Evolutionary conservation across 2,329 filamentous ascomycete species (phyloP).

Genomic region (Capronia coronata): DNA sequence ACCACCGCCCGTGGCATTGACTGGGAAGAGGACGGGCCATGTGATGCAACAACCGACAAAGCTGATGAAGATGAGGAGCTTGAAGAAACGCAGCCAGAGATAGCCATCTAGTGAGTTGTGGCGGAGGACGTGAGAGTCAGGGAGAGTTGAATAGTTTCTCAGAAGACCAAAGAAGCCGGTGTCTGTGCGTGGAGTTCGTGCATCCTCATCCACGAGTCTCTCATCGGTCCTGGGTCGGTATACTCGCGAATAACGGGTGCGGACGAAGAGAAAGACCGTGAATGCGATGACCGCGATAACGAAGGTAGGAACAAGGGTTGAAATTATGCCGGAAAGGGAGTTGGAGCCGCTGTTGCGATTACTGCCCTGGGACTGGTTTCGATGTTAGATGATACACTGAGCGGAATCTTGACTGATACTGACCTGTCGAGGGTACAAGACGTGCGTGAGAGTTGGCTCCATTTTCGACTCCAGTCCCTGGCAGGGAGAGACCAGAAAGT

Average conservation of each 20-base stretch:
- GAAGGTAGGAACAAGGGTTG: slow-evolving; percentile 45
- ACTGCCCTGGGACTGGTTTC: slow-evolving; percentile 12
- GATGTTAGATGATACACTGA: background rate
- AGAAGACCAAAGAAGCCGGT: slow-evolving; percentile 22
- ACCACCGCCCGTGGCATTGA: slow-evolving; percentile 76
- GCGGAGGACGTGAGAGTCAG: slow-evolving; percentile 76
- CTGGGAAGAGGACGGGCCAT: slow-evolving; percentile 80
- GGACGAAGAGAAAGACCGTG: slow-evolving; percentile 42
- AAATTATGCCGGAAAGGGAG: slow-evolving; percentile 45
- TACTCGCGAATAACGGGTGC: slow-evolving; percentile 41
- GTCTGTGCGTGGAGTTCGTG: slow-evolving; percentile 20
- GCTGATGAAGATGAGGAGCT: slow-evolving; percentile 69
- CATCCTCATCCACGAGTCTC: slow-evolving; percentile 39
- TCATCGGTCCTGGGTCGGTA: slow-evolving; percentile 42
- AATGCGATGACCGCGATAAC: slow-evolving; percentile 42
- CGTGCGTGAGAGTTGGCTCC: slow-evolving; percentile 13
- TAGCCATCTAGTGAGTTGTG: slow-evolving; percentile 88
- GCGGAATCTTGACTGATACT: background rate
- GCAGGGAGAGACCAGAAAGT: background rate
- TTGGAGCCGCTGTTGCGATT: slow-evolving; percentile 33
- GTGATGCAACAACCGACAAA: slow-evolving; percentile 75
- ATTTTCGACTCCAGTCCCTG: slow-evolving; percentile 2
- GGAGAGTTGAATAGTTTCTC: slow-evolving; percentile 45
- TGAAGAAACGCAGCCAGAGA: slow-evolving; percentile 81
- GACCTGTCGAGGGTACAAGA: slow-evolving; percentile 21